Evolutionary conservation across 495 filamentous ascomycete genomes (phyloP).

Genomic region (Neurospora sublineolata): DNA sequence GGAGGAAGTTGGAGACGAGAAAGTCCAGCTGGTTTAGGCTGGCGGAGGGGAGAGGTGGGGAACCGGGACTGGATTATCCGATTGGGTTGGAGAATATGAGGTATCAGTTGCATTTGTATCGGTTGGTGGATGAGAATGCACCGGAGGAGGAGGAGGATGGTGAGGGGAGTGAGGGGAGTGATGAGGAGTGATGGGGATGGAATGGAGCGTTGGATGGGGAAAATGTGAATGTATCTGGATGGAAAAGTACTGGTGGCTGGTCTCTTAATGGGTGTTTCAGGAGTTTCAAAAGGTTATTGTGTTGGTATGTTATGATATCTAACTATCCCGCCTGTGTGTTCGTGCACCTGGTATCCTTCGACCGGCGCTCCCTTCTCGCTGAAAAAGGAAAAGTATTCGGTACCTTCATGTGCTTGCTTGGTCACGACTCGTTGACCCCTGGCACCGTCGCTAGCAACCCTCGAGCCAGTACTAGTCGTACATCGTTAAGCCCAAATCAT

Average conservation of each 20-base stretch:
- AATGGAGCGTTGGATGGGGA: not conserved
- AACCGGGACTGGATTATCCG: constrained; percentile 54
- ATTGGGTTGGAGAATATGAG: constrained; percentile 88
- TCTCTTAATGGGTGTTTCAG: not conserved
- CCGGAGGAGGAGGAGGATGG: not conserved
- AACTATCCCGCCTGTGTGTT: not conserved
- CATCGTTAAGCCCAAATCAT: constrained; percentile 67
- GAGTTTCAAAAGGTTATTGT: not conserved
- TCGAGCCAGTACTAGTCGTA: not conserved
- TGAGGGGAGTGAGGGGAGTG: not conserved
- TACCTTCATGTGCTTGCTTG: not conserved
- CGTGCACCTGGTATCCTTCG: not conserved
- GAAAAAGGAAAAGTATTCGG: not conserved
- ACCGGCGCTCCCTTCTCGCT: not conserved
- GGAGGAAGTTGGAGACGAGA: constrained; percentile 60
- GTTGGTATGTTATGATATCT: not conserved
- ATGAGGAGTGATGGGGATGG: not conserved
- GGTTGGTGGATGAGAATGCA: constrained; percentile 11
- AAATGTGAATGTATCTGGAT: not conserved
- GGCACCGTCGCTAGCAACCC: not conserved
- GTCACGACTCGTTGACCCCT: not conserved
- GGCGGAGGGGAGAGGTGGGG: constrained; percentile 22
- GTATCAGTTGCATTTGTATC: constrained; percentile 80
- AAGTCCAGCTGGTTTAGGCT: constrained; percentile 84
- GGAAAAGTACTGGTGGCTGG: not conserved